Evolutionary conservation across 1,284 basidiomycete species (phyloP).

Genomic region (Hypsizygus ulmarius): DNA sequence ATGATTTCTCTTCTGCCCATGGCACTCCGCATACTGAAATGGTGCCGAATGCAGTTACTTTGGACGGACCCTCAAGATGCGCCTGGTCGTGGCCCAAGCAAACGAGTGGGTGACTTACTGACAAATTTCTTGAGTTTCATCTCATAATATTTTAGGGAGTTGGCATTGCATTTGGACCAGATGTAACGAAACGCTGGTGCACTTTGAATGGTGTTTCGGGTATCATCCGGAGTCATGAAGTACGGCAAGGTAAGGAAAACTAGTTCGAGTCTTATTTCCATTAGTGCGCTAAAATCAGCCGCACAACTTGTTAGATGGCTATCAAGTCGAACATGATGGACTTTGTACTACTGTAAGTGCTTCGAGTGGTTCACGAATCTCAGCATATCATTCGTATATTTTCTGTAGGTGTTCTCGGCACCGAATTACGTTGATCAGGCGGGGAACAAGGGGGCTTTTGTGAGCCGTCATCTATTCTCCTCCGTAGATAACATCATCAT

Average conservation of each 20-base stretch:
- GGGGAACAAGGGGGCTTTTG: constrained; percentile 81
- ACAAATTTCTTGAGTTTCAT: constrained; percentile 6
- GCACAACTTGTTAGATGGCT: constrained; percentile 58
- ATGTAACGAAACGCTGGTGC: constrained; percentile 89
- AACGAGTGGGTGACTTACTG: constrained; percentile 62
- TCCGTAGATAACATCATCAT: constrained; percentile 10
- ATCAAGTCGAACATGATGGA: constrained; percentile 87
- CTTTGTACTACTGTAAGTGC: constrained; percentile 77
- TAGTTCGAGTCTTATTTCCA: constrained; percentile 4
- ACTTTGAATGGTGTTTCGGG: constrained; percentile 84
- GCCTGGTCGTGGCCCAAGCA: constrained; percentile 93
- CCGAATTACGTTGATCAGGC: constrained; percentile 85
- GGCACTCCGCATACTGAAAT: background rate
- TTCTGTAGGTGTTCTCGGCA: constrained; percentile 70
- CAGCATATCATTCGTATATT: constrained; percentile 6
- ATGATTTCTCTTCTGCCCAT: constrained; percentile 21
- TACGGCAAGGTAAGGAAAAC: constrained; percentile 74
- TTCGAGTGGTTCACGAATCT: constrained; percentile 17
- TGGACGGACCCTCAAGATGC: constrained; percentile 96
- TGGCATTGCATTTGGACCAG: constrained; percentile 94
- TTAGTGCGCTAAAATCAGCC: constrained; percentile 1
- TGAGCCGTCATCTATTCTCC: constrained; percentile 34
- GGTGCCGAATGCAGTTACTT: constrained; percentile 41
- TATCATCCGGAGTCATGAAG: constrained; percentile 95
- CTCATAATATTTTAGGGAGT: constrained; percentile 58